Base-by-base conservation (phyloP, 495 filamentous ascomycete genomes). In the Physcia stellaris region DNA sequence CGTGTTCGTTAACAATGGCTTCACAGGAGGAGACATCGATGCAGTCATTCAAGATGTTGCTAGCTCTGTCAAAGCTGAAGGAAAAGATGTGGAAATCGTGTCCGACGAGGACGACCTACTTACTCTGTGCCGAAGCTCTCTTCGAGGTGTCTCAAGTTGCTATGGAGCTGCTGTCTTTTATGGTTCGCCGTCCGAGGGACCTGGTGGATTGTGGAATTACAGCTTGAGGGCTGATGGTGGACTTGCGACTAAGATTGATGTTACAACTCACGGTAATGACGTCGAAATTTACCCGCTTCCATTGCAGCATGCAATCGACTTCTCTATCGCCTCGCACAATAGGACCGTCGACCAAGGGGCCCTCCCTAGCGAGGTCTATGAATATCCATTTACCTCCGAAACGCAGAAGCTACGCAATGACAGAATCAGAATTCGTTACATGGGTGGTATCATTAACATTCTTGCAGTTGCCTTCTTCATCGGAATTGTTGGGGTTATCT, bases 1-100 rank as follows among this genome's bases (percentile, higher is more conserved):
- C n/a, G 78, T 74, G n/a, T 83, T 94, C 44, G 75, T 90, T 29
- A 73, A 88, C 51, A 80, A 72, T 59, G 80, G 81, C 18, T 64
- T 78, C 27, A 57, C 54, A 6, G 78, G 75, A 4, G 80, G 81
- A 1, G 70, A 79, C 21, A 86, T 94, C 37, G 70, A 80, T 38
- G 60, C 63, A 12, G 73, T 88, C 24, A 84, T 94, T 24, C 54
- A 73, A 42, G 55, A 60, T 5, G 51, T 92, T 28, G 61, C 69
- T 4, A 51, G 56, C n/a, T 54, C 66, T 21, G 65, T 75, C 9
- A 56, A 46, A 18, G 53, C 41, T 12, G 66, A 66, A 3, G 77
- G 77, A 9, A 66, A 70, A 49, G 69, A 61, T 11, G 74, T 79
- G 2, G 44, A 61, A 20, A 58, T 77, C 12, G 37, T 82, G 12